Conservation (phyloP, 2,329 filamentous ascomycete genomes). For the Apiospora pterosperma region DNA sequence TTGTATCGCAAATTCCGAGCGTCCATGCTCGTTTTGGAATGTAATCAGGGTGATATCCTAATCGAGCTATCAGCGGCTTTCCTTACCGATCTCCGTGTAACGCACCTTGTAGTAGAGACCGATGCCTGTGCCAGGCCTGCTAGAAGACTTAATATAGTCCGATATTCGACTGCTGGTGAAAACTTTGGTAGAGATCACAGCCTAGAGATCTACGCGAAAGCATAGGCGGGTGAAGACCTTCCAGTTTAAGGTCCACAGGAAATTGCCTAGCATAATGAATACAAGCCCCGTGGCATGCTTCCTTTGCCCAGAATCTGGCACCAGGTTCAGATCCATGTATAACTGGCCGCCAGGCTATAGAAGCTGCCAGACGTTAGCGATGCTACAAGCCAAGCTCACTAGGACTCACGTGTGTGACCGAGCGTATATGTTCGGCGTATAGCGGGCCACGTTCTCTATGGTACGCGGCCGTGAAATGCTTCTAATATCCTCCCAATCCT, state of each 20-base stretch:
- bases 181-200: background rate
- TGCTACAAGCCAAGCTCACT: background rate
- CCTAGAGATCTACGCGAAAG: slow-evolving; percentile 5
- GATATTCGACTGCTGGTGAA: slow-evolving; percentile 2
- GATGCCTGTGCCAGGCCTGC: background rate
- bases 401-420: background rate
- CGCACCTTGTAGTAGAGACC: slow-evolving; percentile 6
- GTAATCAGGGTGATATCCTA: slow-evolving; percentile 5
- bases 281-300: slow-evolving; percentile 4
- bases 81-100: background rate
- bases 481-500: slow-evolving; percentile 6
- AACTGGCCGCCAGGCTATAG: background rate
- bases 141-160: background rate
- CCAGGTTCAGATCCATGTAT: slow-evolving; percentile 1
- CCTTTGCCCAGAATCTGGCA: background rate
- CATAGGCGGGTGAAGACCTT: slow-evolving; percentile 4
- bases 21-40: slow-evolving; percentile 3
- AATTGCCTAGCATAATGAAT: slow-evolving; percentile 6
- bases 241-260: slow-evolving; percentile 6
- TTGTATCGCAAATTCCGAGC: background rate
- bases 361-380: background rate
- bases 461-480: slow-evolving; percentile 7
- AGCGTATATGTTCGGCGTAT: background rate
- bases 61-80: background rate
- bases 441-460: background rate